Conservation (phyloP, 371 early-diverging fungal genomes). For the Cladochytrium tenue region DNA sequence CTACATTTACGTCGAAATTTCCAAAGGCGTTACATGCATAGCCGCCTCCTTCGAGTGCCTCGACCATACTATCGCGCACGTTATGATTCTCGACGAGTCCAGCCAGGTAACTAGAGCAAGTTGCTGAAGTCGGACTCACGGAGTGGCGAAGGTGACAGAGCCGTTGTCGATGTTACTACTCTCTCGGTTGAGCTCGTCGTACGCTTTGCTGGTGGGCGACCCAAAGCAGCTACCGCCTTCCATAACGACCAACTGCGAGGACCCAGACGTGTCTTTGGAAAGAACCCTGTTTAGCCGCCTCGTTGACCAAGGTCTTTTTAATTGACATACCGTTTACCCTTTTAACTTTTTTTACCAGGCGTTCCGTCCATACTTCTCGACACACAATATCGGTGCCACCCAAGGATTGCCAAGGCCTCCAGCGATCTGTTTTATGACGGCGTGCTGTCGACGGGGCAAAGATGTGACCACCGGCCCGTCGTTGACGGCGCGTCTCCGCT, state of each 20-base stretch:
- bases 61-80: slow-evolving; percentile 55
- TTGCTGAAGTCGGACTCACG: slow-evolving; percentile 67
- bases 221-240: slow-evolving; percentile 91
- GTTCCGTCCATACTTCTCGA: slow-evolving; percentile 65
- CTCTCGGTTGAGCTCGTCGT: slow-evolving; percentile 58
- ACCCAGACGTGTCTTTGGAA: slow-evolving; percentile 64
- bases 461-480: slow-evolving; percentile 11
- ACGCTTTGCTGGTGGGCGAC: slow-evolving; percentile 87
- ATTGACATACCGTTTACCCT: not conserved
- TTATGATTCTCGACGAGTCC: slow-evolving; percentile 87
- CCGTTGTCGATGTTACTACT: slow-evolving; percentile 85
- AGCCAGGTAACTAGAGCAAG: slow-evolving; percentile 74
- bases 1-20: not conserved
- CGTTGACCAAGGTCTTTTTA: slow-evolving; percentile 44
- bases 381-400: slow-evolving; percentile 92
- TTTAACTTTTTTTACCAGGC: not conserved
- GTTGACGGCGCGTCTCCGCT: slow-evolving; percentile 61
- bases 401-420: slow-evolving; percentile 73
- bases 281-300: slow-evolving; percentile 86
- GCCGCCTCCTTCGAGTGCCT: slow-evolving; percentile 76
- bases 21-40: slow-evolving; percentile 77
- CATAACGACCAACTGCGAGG: slow-evolving; percentile 45
- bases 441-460: slow-evolving; percentile 40
- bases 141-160: slow-evolving; percentile 73
- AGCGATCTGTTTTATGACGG: slow-evolving; percentile 78